Conservation (phyloP, 176 grass and related monocot species). For the Ensete glaucum region DNA sequence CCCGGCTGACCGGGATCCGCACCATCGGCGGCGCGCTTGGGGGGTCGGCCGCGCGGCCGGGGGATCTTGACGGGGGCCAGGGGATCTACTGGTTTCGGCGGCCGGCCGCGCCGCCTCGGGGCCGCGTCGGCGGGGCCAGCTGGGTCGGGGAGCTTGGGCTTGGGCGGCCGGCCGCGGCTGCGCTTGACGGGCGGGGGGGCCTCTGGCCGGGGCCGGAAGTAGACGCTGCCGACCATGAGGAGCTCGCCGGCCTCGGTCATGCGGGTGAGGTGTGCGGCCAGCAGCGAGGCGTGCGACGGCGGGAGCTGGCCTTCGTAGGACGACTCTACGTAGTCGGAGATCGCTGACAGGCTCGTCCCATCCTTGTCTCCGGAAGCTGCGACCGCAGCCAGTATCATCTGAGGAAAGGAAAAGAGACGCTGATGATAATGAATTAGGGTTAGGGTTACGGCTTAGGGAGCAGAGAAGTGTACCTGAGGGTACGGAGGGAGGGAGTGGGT, state of each 20-base stretch:
- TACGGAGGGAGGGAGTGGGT: background rate
- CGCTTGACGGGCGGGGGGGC: background rate
- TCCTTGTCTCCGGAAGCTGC: constrained; percentile 1
- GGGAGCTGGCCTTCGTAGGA: constrained; percentile 14
- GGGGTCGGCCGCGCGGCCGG: constrained; percentile 14
- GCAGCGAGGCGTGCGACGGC: constrained; percentile 16
- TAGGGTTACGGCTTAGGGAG: background rate
- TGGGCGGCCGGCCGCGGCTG: background rate
- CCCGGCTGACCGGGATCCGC: background rate
- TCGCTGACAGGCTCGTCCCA: constrained; percentile 25
- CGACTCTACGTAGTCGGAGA: constrained; percentile 27
- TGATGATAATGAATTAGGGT: background rate
- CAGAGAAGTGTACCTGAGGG: background rate
- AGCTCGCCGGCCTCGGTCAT: constrained; percentile 16
- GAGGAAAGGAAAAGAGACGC: background rate
- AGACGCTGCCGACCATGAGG: constrained; percentile 13
- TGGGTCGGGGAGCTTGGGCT: constrained; percentile 14
- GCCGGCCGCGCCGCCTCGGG: constrained; percentile 20
- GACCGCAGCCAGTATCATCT: constrained; percentile 36
- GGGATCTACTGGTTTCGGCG: constrained; percentile 17
- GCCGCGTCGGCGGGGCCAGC: background rate
- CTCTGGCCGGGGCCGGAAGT: background rate
- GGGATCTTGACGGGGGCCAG: constrained; percentile 6
- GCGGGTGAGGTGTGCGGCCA: constrained; percentile 14
- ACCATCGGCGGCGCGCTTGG: background rate